Evolutionary conservation across 2,329 filamentous ascomycete genomes (phyloP), one percentile per base, ranked within the genome.

Genomic region (Colletotrichum sublineola): DNA sequence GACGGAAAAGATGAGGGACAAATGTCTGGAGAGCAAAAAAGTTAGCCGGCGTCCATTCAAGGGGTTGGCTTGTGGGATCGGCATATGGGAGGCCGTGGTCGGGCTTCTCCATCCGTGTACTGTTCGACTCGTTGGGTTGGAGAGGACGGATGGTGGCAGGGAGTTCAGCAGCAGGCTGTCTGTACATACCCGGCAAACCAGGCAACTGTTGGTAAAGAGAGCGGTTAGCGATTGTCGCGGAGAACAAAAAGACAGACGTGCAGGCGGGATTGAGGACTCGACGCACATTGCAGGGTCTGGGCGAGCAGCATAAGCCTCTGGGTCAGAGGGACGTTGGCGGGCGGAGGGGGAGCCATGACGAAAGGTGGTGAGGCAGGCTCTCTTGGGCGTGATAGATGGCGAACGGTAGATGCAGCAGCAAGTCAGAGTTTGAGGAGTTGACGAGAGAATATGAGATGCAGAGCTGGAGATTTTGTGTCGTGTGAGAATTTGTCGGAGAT

Each of bases 271-370:
- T 53, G 36, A 64, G 58, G 24, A 55, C 46, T 58, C 81, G 81
- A 90, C 85, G 82, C 90, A 93, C 96, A 99, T 87, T 98, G 96
- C 77, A 98, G 87, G 57, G 95, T 98, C 83, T 97, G 91, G 76
- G 92, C 95, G 77, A 98, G 88, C 77, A 89, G 87, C 78, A 94
- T 84, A 73, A 97, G 85, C 80, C 95, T 90, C 86, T 96, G 91
- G 79, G 86, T 84, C 78, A 96, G 86, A 81, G 94, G 91, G 82
- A 93, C 83, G 77, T 85, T 88, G 71, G 92, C 85, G 71, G 92
- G 85, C 75, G 93, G 92, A 82, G 93, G 92, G 84, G 93, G 92
- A 84, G 93, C 74, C 74, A 75, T 75, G 18, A 38, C 73, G 63
- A 58, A 29, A 40, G 42, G 8, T 56, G 38, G n/a, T 46, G 57